Conservation (phyloP, 176 grass and related monocot genomes). For the Lolium perenne region DNA sequence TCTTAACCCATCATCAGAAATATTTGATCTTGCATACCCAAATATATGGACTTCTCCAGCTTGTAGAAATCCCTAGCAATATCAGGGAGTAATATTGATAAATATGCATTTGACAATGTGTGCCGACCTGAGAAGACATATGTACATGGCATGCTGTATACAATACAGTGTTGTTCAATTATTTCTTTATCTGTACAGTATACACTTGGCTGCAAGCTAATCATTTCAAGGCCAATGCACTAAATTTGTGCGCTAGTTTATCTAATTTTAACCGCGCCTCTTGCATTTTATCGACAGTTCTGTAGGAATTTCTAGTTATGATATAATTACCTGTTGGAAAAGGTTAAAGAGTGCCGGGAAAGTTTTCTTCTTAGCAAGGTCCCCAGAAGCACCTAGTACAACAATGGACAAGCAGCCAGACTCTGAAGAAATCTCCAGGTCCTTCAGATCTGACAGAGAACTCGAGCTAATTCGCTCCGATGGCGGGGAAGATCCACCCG, state of each 20-base stretch:
- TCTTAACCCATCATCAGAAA: slow-evolving; percentile 91
- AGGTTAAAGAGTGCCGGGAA: slow-evolving; percentile 93
- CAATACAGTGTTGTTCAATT: background rate
- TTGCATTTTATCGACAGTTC: background rate
- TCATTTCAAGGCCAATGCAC: slow-evolving; percentile 10
- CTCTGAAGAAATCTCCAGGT: slow-evolving; percentile 56
- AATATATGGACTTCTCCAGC: slow-evolving; percentile 82
- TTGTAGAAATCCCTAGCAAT: slow-evolving; percentile 76
- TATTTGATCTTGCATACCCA: slow-evolving; percentile 91
- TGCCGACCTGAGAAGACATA: slow-evolving; percentile 35
- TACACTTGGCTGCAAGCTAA: background rate
- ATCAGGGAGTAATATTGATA: slow-evolving; percentile 31
- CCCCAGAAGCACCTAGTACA: slow-evolving; percentile 95
- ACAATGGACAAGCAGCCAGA: slow-evolving; percentile 81
- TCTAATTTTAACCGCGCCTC: background rate
- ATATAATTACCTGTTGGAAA: slow-evolving; percentile 78
- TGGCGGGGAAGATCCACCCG: slow-evolving; percentile 51
- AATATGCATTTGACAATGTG: background rate
- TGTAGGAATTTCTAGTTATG: background rate
- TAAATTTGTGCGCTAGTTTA: slow-evolving; percentile 26
- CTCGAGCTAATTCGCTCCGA: slow-evolving; percentile 57
- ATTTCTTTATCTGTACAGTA: background rate
- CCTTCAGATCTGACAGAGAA: slow-evolving; percentile 57
- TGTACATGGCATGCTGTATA: slow-evolving; percentile 7
- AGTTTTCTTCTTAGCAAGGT: slow-evolving; percentile 99